These are phyloP conservation scores for Gossypium bickii DNA, from an alignment of 345 rosid genomes.

Conservation along the genomic window DNA sequence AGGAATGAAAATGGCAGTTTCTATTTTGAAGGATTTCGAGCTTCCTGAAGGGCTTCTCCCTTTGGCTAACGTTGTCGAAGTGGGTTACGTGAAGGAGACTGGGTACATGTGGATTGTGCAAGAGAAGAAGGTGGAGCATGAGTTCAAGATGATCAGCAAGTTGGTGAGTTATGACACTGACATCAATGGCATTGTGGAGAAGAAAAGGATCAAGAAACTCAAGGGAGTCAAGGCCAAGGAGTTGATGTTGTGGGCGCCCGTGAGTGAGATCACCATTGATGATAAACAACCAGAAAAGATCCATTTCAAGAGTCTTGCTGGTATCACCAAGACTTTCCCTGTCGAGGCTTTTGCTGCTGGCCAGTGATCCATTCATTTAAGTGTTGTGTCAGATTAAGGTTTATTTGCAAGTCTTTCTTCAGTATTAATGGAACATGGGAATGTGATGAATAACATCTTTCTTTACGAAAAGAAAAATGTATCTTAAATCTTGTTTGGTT, in stretches of 20 bases:
- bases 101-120: conserved; percentile 60
- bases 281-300: conserved; percentile 35
- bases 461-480: not conserved
- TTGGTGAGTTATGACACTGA: conserved; percentile 39
- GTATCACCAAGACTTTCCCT: conserved; percentile 57
- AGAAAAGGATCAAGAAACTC: conserved; percentile 44
- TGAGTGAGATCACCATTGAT: conserved; percentile 40
- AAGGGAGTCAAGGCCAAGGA: conserved; percentile 69
- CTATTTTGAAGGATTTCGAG: conserved; percentile 40
- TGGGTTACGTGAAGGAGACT: conserved; percentile 40
- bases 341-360: conserved; percentile 41
- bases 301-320: conserved; percentile 54
- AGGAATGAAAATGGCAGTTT: conserved; percentile 31
- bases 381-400: not conserved
- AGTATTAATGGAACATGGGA: not conserved
- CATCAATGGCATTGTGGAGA: conserved; percentile 34
- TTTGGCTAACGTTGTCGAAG: conserved; percentile 44
- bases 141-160: conserved; percentile 44
- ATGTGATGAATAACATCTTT: not conserved
- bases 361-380: not conserved
- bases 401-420: not conserved
- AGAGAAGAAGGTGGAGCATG: conserved; percentile 43
- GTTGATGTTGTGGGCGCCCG: conserved; percentile 47
- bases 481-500: too few relatives aligned
- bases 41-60: conserved; percentile 57